Evolutionary conservation across 2,329 filamentous ascomycete genomes (phyloP).

Genomic region (Trichophyton mentagrophytes): DNA sequence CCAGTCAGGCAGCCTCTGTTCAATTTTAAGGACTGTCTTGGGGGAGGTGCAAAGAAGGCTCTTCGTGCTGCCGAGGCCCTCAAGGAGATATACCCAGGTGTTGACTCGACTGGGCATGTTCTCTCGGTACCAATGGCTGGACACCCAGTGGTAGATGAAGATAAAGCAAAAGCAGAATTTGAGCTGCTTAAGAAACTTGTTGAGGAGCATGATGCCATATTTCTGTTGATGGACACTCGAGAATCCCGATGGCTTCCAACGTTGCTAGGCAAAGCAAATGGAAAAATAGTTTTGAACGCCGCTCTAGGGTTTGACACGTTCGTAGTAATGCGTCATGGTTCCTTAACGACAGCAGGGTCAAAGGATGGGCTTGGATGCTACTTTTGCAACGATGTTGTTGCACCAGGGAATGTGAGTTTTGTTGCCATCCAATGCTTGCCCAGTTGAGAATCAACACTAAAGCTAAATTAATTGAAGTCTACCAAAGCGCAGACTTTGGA

Average conservation of each 20-base stretch:
- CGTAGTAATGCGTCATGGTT: conserved; percentile 91
- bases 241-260: conserved; percentile 94
- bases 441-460: neutral
- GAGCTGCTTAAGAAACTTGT: conserved; percentile 62
- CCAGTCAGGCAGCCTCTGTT: conserved; percentile 91
- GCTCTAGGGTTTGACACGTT: conserved; percentile 94
- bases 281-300: conserved; percentile 94
- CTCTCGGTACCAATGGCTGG: conserved; percentile 92
- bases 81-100: conserved; percentile 77
- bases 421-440: neutral
- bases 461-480: conserved; percentile 38
- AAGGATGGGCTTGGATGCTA: conserved; percentile 75
- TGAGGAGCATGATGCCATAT: conserved; percentile 77
- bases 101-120: conserved; percentile 65
- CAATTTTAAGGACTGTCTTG: conserved; percentile 73
- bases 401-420: conserved; percentile 73
- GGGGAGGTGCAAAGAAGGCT: conserved; percentile 76
- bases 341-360: conserved; percentile 45
- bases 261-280: conserved; percentile 82
- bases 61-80: conserved; percentile 66
- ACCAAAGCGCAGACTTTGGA: conserved; percentile 91
- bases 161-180: conserved; percentile 59
- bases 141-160: conserved; percentile 67
- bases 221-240: conserved; percentile 92
- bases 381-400: conserved; percentile 96